These are phyloP conservation scores for Alternaria sp. DNA, from an alignment of 2,329 filamentous ascomycete species.

Conservation along the genomic window DNA sequence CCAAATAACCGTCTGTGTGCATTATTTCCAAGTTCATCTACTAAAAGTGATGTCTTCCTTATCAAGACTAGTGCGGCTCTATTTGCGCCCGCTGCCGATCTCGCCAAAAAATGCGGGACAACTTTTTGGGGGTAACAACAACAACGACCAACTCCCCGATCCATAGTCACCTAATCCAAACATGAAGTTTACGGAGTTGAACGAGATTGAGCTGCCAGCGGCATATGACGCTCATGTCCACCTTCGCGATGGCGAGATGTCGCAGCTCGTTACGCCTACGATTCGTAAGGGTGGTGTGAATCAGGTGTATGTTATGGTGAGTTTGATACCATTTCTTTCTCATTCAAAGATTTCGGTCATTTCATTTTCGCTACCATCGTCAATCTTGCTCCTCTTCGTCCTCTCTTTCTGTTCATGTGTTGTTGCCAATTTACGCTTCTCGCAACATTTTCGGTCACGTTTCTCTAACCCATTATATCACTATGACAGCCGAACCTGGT, in stretches of 20 bases:
- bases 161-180: background rate
- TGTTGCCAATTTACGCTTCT: background rate
- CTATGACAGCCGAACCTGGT: conserved; percentile 57
- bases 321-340: conserved; percentile 2
- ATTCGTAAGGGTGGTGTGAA: conserved; percentile 60
- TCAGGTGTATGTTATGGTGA: conserved; percentile 62
- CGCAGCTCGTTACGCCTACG: conserved; percentile 57
- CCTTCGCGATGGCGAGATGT: conserved; percentile 60
- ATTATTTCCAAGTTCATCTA: no score
- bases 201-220: conserved; percentile 56
- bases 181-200: conserved; percentile 51
- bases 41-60: background rate
- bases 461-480: background rate
- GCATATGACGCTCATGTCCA: conserved; percentile 61
- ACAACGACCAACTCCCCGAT: background rate
- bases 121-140: background rate
- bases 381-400: no score
- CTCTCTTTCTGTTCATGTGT: background rate
- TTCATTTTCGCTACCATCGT: background rate
- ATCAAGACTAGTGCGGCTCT: background rate
- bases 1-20: no score
- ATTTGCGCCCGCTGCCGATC: background rate
- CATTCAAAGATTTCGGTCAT: background rate
- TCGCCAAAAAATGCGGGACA: conserved; percentile 1
- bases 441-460: background rate